A percentile compares a stretch with the other conserved stretches of the same genome.
Conservation (phyloP, 2,329 filamentous ascomycete genomes). For the Aureobasidium sp. region DNA sequence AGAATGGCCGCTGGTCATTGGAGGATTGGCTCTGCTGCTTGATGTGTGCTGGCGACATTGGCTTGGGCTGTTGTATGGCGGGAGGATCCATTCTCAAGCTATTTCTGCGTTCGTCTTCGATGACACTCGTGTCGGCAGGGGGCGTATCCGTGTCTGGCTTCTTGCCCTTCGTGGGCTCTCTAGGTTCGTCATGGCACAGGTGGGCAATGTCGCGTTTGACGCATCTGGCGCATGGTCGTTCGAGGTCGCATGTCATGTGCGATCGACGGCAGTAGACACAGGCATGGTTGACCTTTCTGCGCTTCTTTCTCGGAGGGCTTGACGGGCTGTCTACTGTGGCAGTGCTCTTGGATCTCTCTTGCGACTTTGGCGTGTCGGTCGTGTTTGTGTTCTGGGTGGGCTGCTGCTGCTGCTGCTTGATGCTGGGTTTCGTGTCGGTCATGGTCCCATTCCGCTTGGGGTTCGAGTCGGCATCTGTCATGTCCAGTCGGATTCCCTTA, state of each 20-base stretch:
- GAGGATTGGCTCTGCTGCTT: constrained; percentile 49
- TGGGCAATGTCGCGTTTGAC: constrained; percentile 98
- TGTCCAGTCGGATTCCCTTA: not conserved
- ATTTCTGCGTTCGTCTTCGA: constrained; percentile 2
- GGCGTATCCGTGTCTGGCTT: constrained; percentile 5
- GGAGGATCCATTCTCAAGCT: constrained; percentile 27
- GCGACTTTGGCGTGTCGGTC: not conserved
- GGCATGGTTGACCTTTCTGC: constrained; percentile 48
- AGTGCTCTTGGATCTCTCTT: constrained; percentile 9
- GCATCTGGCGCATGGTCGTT: constrained; percentile 92
- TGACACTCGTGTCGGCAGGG: not conserved
- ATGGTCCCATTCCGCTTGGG: not conserved
- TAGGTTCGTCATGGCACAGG: constrained; percentile 93
- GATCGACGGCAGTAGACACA: constrained; percentile 48
- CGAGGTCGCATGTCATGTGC: constrained; percentile 52
- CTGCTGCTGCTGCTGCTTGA: not conserved
- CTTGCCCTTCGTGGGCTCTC: constrained; percentile 64
- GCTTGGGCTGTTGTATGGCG: constrained; percentile 65
- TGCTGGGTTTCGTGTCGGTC: not conserved
- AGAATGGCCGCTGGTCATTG: constrained; percentile 45
- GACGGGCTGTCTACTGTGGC: constrained; percentile 1
- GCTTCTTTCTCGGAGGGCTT: constrained; percentile 35
- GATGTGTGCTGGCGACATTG: constrained; percentile 59
- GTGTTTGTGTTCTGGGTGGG: not conserved
- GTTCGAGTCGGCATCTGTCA: not conserved